Conservation (phyloP, 306 rosid species). For the Castanopsis chinensis region DNA sequence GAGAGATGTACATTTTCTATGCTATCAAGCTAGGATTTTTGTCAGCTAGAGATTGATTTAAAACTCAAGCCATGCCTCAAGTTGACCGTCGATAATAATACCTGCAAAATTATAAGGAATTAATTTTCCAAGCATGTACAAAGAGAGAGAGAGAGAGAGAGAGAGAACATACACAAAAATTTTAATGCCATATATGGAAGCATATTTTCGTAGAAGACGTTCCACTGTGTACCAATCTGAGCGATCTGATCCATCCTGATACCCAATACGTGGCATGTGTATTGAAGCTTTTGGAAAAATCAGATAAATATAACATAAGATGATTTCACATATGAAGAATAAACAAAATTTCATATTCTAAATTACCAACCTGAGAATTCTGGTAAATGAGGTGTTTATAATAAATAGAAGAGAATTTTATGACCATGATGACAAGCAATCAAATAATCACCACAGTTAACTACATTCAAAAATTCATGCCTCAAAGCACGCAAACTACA, state of each 20-base stretch:
- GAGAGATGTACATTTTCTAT: neutral
- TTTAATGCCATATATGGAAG: conserved; percentile 62
- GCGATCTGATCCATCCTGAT: conserved; percentile 90
- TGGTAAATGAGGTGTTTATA: neutral
- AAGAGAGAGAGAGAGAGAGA: conserved; percentile 14
- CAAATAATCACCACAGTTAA: neutral
- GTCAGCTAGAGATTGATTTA: too few relatives aligned
- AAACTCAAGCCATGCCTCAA: conserved; percentile 21
- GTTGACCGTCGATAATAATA: conserved; percentile 62
- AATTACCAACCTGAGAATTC: neutral
- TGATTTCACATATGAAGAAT: neutral
- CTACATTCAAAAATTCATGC: neutral
- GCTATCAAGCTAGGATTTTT: neutral
- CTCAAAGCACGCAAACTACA: neutral
- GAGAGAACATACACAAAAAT: conserved; percentile 57
- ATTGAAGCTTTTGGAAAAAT: conserved; percentile 59
- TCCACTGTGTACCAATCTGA: conserved; percentile 91
- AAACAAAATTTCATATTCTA: neutral
- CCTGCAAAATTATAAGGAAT: conserved; percentile 40
- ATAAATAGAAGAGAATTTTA: neutral
- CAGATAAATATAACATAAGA: conserved; percentile 8
- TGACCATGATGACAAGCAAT: neutral
- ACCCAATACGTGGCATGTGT: conserved; percentile 96
- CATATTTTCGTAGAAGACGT: conserved; percentile 85
- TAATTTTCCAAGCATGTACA: neutral